These are phyloP conservation scores for Dillenia suffruticosa DNA, from an alignment of 164 flowering plant species.

Conservation along the genomic window DNA sequence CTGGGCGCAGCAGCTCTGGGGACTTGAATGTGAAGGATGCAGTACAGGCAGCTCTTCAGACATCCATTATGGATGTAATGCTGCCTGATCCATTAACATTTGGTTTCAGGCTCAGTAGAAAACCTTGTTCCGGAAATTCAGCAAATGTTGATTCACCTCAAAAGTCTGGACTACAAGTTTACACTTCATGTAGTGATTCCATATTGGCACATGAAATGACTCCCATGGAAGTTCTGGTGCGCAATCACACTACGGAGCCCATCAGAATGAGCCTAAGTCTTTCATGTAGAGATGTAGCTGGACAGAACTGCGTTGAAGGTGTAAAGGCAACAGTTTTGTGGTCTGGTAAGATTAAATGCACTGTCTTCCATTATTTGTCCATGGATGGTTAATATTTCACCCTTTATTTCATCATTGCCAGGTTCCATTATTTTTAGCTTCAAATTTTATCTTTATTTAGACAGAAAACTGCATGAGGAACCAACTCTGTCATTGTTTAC, in stretches of 20 bases:
- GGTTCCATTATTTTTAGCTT: neutral
- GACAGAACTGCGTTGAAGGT: slow-evolving; percentile 87
- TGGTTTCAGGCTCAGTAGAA: slow-evolving; percentile 69
- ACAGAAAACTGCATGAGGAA: no score
- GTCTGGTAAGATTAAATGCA: slow-evolving; percentile 55
- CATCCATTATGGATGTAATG: slow-evolving; percentile 90
- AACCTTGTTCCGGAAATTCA: slow-evolving; percentile 14
- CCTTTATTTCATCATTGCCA: neutral
- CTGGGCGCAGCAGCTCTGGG: slow-evolving; percentile 91
- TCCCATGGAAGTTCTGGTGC: slow-evolving; percentile 90
- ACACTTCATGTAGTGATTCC: slow-evolving; percentile 33
- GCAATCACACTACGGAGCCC: slow-evolving; percentile 83
- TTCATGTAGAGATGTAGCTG: slow-evolving; percentile 95
- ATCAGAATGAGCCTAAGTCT: slow-evolving; percentile 76
- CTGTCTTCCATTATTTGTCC: neutral
- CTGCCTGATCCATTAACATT: slow-evolving; percentile 95
- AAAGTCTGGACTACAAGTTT: slow-evolving; percentile 15
- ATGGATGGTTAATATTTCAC: neutral
- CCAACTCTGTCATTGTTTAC: neutral
- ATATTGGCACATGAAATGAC: slow-evolving; percentile 80
- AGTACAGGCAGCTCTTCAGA: slow-evolving; percentile 82
- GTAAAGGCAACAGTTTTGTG: slow-evolving; percentile 78
- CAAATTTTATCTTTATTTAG: no score
- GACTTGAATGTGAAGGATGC: slow-evolving; percentile 91
- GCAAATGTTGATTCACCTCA: slow-evolving; percentile 12